Evolutionary conservation across 78 protist species (phyloP).

Genomic region (Creolimax fragrantissima): DNA sequence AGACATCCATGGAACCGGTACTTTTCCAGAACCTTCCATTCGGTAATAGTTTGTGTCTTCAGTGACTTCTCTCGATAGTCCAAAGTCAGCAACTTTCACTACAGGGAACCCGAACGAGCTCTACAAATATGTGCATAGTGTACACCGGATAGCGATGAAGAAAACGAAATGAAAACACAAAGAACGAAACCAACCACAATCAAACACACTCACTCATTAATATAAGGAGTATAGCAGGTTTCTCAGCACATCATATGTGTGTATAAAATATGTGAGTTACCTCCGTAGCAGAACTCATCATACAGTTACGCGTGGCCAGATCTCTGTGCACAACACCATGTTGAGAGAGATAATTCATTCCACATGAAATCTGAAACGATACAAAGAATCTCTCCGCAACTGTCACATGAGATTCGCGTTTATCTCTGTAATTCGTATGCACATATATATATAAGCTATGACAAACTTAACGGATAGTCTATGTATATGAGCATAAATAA

Average conservation of each 20-base stretch:
- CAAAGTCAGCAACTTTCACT: conserved; percentile 8
- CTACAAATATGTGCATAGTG: too few relatives aligned
- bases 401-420: neutral
- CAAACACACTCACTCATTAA: too few relatives aligned
- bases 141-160: too few relatives aligned
- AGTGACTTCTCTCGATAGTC: neutral
- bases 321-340: conserved; percentile 9
- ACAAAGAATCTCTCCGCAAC: neutral
- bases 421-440: neutral
- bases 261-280: too few relatives aligned
- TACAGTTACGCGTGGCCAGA: conserved; percentile 21
- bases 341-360: neutral
- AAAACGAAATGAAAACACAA: too few relatives aligned
- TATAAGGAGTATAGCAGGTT: too few relatives aligned
- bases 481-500: neutral
- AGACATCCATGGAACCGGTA: neutral
- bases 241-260: too few relatives aligned
- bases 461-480: neutral
- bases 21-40: neutral
- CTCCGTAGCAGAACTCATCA: neutral
- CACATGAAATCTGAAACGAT: neutral
- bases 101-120: conserved; percentile 1
- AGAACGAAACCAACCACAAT: too few relatives aligned
- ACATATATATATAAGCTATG: neutral
- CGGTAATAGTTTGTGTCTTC: neutral